A percentile compares a stretch with the other conserved stretches of the same genome.
phyloP scores from a whole-genome alignment of 352 stramenopile genomes.

The Pythium guiyangense region DNA sequence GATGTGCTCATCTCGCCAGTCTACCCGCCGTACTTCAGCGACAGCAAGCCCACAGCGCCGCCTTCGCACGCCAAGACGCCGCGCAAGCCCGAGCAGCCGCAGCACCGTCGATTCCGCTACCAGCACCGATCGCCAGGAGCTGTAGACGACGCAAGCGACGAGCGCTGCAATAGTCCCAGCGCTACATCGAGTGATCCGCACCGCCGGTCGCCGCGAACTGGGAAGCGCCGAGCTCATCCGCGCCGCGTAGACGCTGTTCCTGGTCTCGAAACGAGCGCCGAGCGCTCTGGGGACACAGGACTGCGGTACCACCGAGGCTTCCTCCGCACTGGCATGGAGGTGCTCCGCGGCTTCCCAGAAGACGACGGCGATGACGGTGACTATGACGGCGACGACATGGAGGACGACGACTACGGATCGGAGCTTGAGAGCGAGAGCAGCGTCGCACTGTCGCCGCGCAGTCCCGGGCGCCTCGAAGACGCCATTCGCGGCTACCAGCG shows the following conservation, averaged over 20 bases:
- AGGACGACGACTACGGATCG: not conserved
- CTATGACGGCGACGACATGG: constrained; percentile 6
- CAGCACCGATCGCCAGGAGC: constrained; percentile 15
- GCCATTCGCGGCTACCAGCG: constrained; percentile 30
- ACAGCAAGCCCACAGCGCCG: not conserved
- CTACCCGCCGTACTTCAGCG: constrained; percentile 45
- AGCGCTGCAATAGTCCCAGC: constrained; percentile 17
- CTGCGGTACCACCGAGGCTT: constrained; percentile 49
- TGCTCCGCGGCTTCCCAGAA: constrained; percentile 25
- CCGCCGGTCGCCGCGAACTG: constrained; percentile 3
- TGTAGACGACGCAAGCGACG: constrained; percentile 16
- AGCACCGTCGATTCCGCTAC: constrained; percentile 3
- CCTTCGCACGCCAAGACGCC: not conserved
- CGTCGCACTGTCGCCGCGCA: constrained; percentile 14
- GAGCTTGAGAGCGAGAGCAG: not conserved
- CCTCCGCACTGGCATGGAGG: constrained; percentile 55
- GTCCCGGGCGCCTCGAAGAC: constrained; percentile 27
- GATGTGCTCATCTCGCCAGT: constrained; percentile 53
- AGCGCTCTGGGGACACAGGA: constrained; percentile 5
- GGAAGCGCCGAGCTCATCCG: constrained; percentile 1
- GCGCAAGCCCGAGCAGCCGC: constrained; percentile 4
- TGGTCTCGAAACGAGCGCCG: not conserved
- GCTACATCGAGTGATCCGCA: constrained; percentile 2
- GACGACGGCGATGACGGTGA: constrained; percentile 15
- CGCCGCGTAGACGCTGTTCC: not conserved